phyloP scores from a whole-genome alignment of 768 basidiomycete species.

The Tubosaeta sp. region DNA sequence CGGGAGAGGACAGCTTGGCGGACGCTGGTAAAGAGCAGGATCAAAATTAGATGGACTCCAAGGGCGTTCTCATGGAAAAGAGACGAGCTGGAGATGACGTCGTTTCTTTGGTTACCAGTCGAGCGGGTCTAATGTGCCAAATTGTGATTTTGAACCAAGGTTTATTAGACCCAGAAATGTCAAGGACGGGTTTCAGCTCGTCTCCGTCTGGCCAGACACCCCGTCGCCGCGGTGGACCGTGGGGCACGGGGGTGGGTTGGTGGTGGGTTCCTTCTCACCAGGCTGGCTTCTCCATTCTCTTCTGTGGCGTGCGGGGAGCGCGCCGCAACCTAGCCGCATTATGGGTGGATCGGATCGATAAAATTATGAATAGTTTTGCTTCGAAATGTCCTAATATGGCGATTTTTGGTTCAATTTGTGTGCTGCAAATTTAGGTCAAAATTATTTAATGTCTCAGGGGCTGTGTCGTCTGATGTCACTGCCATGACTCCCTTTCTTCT shows the following conservation, averaged over 20 bases:
- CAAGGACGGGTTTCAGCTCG: constrained; percentile 9
- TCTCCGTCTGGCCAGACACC: constrained; percentile 3
- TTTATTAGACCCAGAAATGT: not conserved
- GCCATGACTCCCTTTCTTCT: constrained; percentile 27
- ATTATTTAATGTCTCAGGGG: constrained; percentile 22
- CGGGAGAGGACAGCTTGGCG: not conserved
- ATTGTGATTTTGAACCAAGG: not conserved
- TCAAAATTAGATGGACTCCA: constrained; percentile 5
- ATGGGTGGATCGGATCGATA: constrained; percentile 20
- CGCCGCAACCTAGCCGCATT: not conserved
- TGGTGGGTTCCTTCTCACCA: not conserved
- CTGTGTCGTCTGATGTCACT: constrained; percentile 34
- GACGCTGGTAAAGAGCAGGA: not conserved
- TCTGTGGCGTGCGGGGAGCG: constrained; percentile 21
- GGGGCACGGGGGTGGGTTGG: not conserved
- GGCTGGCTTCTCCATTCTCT: not conserved
- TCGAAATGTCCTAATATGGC: not conserved
- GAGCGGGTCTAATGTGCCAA: not conserved
- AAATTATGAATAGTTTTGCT: not conserved
- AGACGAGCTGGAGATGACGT: constrained; percentile 12
- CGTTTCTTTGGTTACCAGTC: constrained; percentile 23
- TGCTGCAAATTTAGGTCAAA: constrained; percentile 11
- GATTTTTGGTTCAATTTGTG: constrained; percentile 4
- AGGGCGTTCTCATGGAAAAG: not conserved
- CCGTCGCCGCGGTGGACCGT: constrained; percentile 6